Percentiles rank a stretch among this genome's conserved stretches.
Conservation (phyloP, 495 filamentous ascomycete genomes). For the Daldinia decipiens region DNA sequence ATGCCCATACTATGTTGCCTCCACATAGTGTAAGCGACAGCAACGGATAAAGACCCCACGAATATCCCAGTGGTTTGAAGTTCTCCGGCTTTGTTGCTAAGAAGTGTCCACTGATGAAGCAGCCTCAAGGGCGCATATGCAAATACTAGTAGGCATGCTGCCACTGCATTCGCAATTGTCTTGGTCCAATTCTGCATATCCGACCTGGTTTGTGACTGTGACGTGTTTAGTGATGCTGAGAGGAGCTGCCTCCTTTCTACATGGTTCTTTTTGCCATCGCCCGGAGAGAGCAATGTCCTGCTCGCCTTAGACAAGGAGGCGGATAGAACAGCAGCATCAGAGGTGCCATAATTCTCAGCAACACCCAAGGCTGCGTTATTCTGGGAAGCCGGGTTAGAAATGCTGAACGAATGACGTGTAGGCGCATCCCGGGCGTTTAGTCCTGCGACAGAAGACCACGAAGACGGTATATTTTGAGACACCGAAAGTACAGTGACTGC, state of each 20-base stretch:
- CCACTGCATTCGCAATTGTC: neutral
- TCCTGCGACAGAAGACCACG: neutral
- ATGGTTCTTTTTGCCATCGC: neutral
- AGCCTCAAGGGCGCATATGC: neutral
- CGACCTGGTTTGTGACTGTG: neutral
- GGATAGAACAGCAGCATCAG: neutral
- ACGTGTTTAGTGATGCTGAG: neutral
- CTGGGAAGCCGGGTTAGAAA: neutral
- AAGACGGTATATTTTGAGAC: neutral
- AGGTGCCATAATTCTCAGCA: neutral
- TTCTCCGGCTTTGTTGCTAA: neutral
- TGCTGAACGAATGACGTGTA: neutral
- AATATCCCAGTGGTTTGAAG: neutral
- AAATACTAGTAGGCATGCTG: slow-evolving; percentile 15
- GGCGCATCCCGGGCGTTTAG: neutral
- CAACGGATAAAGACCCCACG: neutral
- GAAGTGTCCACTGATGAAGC: neutral
- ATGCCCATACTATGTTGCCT: slow-evolving; percentile 5
- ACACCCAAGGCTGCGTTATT: neutral
- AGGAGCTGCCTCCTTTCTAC: neutral
- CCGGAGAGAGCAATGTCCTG: neutral
- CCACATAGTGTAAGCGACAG: neutral
- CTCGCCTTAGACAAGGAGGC: neutral
- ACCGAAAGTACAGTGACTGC: neutral
- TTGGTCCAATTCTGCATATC: neutral